phyloP scores from a whole-genome alignment of 2,329 filamentous ascomycete genomes.

The Sclerotiophoma versabilis region DNA sequence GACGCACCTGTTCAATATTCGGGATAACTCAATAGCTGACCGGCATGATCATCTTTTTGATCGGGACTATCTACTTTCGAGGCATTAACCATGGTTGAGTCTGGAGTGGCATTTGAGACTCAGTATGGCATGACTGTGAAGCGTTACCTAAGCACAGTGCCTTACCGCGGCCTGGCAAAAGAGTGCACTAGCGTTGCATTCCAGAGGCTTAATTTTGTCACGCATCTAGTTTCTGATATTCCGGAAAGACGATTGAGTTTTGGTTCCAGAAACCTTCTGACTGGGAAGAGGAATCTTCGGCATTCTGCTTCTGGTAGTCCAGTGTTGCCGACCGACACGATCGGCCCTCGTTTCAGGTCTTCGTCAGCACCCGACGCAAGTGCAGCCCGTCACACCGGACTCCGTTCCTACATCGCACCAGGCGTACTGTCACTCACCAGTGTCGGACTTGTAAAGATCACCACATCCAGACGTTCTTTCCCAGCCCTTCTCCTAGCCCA shows the following conservation, averaged over 20 bases:
- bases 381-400: neutral
- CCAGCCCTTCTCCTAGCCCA: neutral
- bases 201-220: neutral
- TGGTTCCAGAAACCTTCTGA: neutral
- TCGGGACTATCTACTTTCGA: too few relatives aligned
- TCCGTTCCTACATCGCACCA: conserved; percentile 6
- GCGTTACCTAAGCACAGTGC: neutral
- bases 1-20: neutral
- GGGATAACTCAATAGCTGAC: neutral
- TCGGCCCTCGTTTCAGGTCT: neutral
- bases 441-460: neutral
- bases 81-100: neutral
- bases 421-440: neutral
- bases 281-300: neutral
- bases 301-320: neutral
- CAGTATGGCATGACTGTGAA: neutral
- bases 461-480: conserved; percentile 9
- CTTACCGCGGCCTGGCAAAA: neutral
- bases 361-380: neutral
- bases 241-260: neutral
- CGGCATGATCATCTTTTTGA: too few relatives aligned
- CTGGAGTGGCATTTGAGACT: too few relatives aligned
- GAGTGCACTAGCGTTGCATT: neutral
- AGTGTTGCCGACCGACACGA: neutral
- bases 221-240: neutral